phyloP scores from a whole-genome alignment of 2,329 filamentous ascomycete species.

The Orbilia ellipsospora region DNA sequence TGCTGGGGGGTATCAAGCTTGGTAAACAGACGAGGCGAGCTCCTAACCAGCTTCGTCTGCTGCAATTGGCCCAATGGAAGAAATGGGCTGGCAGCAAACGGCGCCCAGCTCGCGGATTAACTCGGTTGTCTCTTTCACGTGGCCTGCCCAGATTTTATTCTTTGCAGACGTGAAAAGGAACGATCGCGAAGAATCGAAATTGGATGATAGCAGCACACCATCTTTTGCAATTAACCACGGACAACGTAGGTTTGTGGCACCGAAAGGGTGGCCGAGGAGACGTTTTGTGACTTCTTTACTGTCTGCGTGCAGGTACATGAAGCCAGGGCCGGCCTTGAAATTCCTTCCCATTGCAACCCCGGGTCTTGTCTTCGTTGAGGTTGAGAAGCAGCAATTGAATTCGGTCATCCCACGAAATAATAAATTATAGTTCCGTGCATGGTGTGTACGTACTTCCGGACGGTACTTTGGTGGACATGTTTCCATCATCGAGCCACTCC shows the following conservation, averaged over 20 bases:
- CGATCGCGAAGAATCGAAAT: constrained; percentile 41
- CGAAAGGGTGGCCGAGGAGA: constrained; percentile 23
- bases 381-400: not conserved
- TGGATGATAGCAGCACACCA: constrained; percentile 39
- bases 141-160: constrained; percentile 18
- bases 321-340: too few species aligned
- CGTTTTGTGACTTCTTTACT: constrained; percentile 19
- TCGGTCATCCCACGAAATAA: constrained; percentile 12
- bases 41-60: constrained; percentile 12
- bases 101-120: constrained; percentile 53
- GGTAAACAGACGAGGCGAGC: constrained; percentile 40
- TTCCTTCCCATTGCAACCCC: constrained; percentile 1
- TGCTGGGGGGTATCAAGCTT: constrained; percentile 1
- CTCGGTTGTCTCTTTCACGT: constrained; percentile 41
- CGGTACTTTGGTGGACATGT: constrained; percentile 7
- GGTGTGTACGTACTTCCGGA: not conserved
- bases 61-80: constrained; percentile 2
- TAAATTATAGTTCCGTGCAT: not conserved
- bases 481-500: constrained; percentile 25
- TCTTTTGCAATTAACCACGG: constrained; percentile 26
- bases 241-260: constrained; percentile 39
- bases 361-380: not conserved
- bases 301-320: constrained; percentile 1
- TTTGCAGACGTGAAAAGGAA: constrained; percentile 12
- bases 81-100: not conserved